Percentiles rank a stretch among this genome's conserved stretches.
Evolutionary conservation across 1,284 basidiomycete genomes (phyloP).

Genomic region (Trametes versicolor): DNA sequence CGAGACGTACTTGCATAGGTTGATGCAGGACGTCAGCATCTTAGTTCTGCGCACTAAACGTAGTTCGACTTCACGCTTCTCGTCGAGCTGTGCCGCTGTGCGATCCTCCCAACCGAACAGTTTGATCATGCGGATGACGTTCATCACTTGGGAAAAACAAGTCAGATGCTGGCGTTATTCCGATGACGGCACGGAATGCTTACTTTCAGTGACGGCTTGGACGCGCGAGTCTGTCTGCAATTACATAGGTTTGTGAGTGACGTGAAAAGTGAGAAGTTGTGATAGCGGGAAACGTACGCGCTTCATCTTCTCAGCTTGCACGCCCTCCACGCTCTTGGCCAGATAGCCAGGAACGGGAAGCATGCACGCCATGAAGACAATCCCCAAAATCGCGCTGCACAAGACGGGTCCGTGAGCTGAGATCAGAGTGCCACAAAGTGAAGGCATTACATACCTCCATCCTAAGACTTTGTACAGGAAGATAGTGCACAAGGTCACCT

Average conservation of each 20-base stretch:
- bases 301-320: conserved; percentile 47
- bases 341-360: conserved; percentile 61
- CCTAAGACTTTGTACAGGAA: conserved; percentile 59
- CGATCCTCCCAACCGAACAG: conserved; percentile 56
- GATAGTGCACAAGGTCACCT: conserved; percentile 49
- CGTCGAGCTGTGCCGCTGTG: conserved; percentile 53
- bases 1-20: conserved; percentile 27
- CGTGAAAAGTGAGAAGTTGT: not conserved
- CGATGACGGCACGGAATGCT: conserved; percentile 15
- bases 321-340: conserved; percentile 41
- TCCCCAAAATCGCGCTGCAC: conserved; percentile 56
- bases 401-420: not conserved
- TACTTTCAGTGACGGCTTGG: conserved; percentile 58
- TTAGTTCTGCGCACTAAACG: conserved; percentile 50
- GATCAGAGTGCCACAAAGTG: not conserved
- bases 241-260: not conserved
- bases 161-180: not conserved
- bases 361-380: conserved; percentile 59
- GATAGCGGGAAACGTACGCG: conserved; percentile 33
- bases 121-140: conserved; percentile 53
- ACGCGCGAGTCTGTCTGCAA: conserved; percentile 58
- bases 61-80: conserved; percentile 67
- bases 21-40: conserved; percentile 21
- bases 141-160: conserved; percentile 41
- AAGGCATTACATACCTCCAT: conserved; percentile 48